These are phyloP conservation scores for Aspergillus neotritici DNA, from an alignment of 2,329 filamentous ascomycete genomes.

Conservation along the genomic window DNA sequence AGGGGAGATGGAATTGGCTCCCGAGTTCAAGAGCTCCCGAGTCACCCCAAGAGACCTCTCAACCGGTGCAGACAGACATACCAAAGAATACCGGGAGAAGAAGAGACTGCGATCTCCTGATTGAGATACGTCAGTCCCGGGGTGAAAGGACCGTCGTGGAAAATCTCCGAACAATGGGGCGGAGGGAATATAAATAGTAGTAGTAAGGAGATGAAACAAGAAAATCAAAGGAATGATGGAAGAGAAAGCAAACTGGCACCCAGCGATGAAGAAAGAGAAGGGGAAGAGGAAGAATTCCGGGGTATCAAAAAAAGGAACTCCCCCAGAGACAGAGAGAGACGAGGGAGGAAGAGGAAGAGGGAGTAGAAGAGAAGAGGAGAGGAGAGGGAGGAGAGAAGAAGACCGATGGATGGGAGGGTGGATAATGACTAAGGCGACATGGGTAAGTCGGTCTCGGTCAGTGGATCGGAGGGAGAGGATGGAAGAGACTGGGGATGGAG, in stretches of 20 bases:
- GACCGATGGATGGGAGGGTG: conserved; percentile 7
- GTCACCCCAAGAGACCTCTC: conserved; percentile 6
- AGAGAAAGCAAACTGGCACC: not conserved
- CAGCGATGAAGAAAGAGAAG: conserved; percentile 7
- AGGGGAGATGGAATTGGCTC: conserved; percentile 6
- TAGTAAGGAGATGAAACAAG: not conserved
- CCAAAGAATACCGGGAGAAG: conserved; percentile 16
- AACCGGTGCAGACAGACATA: conserved; percentile 16
- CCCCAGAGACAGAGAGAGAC: conserved; percentile 15
- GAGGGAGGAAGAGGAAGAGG: conserved; percentile 7
- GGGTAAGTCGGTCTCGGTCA: not conserved
- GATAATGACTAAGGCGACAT: conserved; percentile 9
- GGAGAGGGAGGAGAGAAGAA: conserved; percentile 9
- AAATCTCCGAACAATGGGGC: conserved; percentile 7
- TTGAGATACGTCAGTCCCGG: conserved; percentile 16
- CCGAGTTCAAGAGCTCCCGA: too few species aligned
- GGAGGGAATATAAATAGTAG: conserved; percentile 7
- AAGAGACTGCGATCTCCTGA: conserved; percentile 12
- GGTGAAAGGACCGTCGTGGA: conserved; percentile 15
- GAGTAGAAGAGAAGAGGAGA: conserved; percentile 7
- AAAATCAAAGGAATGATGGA: conserved; percentile 6
- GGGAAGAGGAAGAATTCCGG: conserved; percentile 12
- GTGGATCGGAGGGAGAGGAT: conserved; percentile 11
- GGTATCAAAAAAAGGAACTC: conserved; percentile 15
- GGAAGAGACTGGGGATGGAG: conserved; percentile 9